Evolutionary conservation across 139 green algal genomes (phyloP), one percentile per base, ranked within the genome.

Genomic region (Desmodesmus armatus): DNA sequence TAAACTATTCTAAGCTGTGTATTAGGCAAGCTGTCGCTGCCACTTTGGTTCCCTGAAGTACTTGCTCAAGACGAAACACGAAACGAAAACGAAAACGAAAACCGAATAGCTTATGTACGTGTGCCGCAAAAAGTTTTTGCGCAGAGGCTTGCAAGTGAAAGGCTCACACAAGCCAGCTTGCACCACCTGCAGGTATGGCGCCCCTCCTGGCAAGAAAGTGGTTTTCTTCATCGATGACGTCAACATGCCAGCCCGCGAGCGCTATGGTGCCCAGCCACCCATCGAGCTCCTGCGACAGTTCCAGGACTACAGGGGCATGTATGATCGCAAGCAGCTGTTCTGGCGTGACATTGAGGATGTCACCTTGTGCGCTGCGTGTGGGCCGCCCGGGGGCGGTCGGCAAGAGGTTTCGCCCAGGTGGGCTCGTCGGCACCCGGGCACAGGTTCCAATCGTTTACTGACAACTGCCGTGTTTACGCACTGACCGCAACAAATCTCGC

Each of bases 181-280:
- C n/a, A n/a, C n/a, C n/a, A 7, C 4, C 25, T 47, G 63, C 86
- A 92, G 91, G n/a, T 93, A 95, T 66, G 94, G 94, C 43, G 91
- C 95, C 2, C 83, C 87, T 7, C 92, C 91, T 33, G 93, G 92
- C 85, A 96, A 96, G 90, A 91, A 90, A 72, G 87, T 97, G 19
- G 94, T 96, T 31, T 93, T 98, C 86, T 97, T 97, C 83, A 91
- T 98, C 60, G 95, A 98, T 84, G 95, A 98, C 80, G 90, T 98
- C 37, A 98, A 98, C 91, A 96, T 98, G 95, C 94, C 94, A 0
- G 93, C 93, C 7, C 80, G 91, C 13, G 95, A 98, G 85, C 91
- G 81, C 41, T 98, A 95, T 85, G 95, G 95, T 43, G 93, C 94
- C 15, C 93, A 97, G 86, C 95, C 95, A 41, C 93, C 95, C 3